These are phyloP conservation scores for Neurospora sp. DNA, from an alignment of 495 filamentous ascomycete species.

Conservation along the genomic window DNA sequence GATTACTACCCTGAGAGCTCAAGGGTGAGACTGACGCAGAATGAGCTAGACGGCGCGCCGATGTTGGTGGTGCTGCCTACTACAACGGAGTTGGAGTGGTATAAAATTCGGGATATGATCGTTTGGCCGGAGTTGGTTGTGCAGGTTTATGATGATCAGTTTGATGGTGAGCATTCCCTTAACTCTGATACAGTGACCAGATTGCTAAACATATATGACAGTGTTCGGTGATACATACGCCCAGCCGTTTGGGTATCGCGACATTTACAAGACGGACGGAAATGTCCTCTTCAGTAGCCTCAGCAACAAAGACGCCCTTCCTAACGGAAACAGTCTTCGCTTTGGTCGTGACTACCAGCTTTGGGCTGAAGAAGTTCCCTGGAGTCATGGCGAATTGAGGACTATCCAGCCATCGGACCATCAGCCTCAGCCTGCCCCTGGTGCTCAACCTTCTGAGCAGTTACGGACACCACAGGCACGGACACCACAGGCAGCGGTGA, in stretches of 20 bases:
- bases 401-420: slow-evolving; percentile 5
- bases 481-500: neutral
- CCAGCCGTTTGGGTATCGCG: slow-evolving; percentile 14
- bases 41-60: neutral
- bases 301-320: neutral
- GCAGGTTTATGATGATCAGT: neutral
- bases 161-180: neutral
- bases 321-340: neutral
- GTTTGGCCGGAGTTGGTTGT: slow-evolving; percentile 7
- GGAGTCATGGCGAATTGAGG: neutral
- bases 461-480: neutral
- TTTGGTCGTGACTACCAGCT: slow-evolving; percentile 16
- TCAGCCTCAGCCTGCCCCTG: neutral
- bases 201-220: neutral
- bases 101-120: slow-evolving; percentile 6
- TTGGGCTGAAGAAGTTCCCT: neutral
- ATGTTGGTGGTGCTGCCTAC: slow-evolving; percentile 6
- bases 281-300: neutral
- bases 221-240: neutral
- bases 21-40: neutral
- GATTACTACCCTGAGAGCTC: slow-evolving; percentile 1
- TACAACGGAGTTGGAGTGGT: slow-evolving; percentile 12
- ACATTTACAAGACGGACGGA: slow-evolving; percentile 9
- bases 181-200: neutral
- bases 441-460: neutral